Conservation (phyloP, 2,329 filamentous ascomycete genomes). For the Dendrostoma leiphaemia region DNA sequence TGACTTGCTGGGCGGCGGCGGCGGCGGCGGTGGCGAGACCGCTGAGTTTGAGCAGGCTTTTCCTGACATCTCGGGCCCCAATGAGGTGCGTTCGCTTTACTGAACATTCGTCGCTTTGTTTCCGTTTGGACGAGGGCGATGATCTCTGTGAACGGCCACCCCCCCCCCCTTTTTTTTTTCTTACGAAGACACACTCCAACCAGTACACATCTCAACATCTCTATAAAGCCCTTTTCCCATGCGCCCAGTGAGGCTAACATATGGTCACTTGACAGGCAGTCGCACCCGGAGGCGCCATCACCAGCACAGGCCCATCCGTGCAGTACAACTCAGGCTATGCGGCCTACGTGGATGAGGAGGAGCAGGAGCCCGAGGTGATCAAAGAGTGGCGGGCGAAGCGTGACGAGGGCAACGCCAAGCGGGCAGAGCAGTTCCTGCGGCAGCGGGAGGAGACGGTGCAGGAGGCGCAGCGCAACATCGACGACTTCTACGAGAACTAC, state of each 20-base stretch:
- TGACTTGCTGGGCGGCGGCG: conserved; percentile 63
- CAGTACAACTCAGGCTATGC: conserved; percentile 62
- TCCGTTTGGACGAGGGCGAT: no score
- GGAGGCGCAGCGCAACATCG: conserved; percentile 90
- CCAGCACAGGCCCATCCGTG: conserved; percentile 57
- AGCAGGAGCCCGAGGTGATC: conserved; percentile 86
- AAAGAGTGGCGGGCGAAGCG: conserved; percentile 90
- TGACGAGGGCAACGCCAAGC: conserved; percentile 77
- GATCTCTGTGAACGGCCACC: background rate
- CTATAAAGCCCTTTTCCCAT: background rate
- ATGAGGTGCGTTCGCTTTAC: conserved; percentile 56
- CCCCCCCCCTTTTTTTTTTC: background rate
- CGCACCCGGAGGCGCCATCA: conserved; percentile 76
- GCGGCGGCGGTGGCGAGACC: conserved; percentile 31
- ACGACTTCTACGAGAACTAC: conserved; percentile 99
- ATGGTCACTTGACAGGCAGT: conserved; percentile 54
- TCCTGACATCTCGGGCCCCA: conserved; percentile 68
- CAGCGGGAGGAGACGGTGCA: conserved; percentile 84
- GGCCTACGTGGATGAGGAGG: conserved; percentile 44
- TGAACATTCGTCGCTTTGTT: background rate
- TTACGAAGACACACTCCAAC: background rate
- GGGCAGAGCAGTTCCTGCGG: conserved; percentile 76
- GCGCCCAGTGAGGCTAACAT: background rate
- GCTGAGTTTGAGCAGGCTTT: conserved; percentile 82
- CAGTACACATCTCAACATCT: background rate